Conservation (phyloP, 73 alveolate species). For the Uronychia binucleata region DNA sequence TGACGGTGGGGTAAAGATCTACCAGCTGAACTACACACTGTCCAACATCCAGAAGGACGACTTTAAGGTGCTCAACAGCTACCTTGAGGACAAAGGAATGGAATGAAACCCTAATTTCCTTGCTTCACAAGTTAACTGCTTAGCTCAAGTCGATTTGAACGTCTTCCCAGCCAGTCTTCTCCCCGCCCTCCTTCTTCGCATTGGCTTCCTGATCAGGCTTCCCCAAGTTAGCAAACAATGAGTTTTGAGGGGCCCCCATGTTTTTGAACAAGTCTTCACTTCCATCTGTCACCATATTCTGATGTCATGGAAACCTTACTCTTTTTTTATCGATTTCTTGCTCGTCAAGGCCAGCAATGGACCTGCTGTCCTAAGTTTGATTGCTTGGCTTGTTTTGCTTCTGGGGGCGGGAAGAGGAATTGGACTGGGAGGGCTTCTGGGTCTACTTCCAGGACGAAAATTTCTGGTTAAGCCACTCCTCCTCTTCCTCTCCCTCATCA, state of each 20-base stretch:
- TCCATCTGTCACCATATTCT: background rate
- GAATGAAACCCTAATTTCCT: constrained; percentile 10
- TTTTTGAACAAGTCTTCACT: background rate
- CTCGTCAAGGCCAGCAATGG: background rate
- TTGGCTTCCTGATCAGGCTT: background rate
- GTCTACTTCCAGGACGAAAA: background rate
- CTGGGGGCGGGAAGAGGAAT: too few species aligned
- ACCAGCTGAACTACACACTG: constrained; percentile 40
- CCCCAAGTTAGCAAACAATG: background rate
- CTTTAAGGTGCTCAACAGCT: constrained; percentile 30
- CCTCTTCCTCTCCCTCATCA: background rate
- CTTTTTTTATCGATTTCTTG: background rate
- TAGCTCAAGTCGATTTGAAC: background rate
- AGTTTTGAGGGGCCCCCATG: background rate
- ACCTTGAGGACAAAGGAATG: constrained; percentile 38
- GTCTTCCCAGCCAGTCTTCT: background rate
- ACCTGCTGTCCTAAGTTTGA: background rate
- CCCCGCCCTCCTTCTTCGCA: background rate
- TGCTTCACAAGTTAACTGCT: background rate
- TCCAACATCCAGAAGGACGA: constrained; percentile 55
- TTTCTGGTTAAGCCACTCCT: background rate
- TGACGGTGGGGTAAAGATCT: constrained; percentile 51
- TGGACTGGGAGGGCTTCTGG: too few species aligned
- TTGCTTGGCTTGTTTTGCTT: background rate
- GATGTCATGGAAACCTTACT: background rate